Base-by-base conservation (phyloP, 2,329 filamentous ascomycete species). In the Cytospora chrysosperma region DNA sequence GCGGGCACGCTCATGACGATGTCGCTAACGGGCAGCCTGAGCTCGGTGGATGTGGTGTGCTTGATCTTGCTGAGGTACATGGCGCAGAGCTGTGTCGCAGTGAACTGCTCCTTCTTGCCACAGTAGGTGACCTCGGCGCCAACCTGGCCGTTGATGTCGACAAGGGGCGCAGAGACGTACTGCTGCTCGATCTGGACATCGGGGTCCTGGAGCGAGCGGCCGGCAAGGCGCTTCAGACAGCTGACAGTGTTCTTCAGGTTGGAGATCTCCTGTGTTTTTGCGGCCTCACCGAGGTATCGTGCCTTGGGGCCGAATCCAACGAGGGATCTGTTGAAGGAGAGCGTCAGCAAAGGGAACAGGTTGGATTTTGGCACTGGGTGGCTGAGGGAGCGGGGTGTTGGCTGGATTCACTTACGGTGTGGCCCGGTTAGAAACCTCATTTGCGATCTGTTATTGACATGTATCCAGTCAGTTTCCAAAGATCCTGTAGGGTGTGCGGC, bases 181-280 rank as follows among this genome's bases (percentile, higher is more conserved):
- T 96, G 85, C 81, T 96, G 91, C 85, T 99, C 95, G 75, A 95
- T 85, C 79, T 93, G 86, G 68, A 97, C 85, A 84, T 99, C 95
- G 75, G 95, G 93, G 75, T 99, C 95, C 76, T 84, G 89, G 79
- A 94, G 85, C 67, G 85, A 83, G 75, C 95, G 92, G 75, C 95
- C 95, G 74, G 90, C 90, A 71, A 99, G 88, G 74, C 95, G 92
- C 83, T 97, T 97, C 73, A 99, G 86, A 70, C 88, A 93, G 77
- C 87, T 84, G 80, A 99, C 91, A 70, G 95, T 99, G 86, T 99
- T 99, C 85, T 98, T 99, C 74, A 98, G 88, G 85, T 99, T 99
- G 75, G 94, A 97, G 76, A 97, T 96, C 81, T 99, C 95, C 82
- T 97, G 94, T 70, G 94, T 98, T 87, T 98, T 98, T 71, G 95